Conservation (phyloP, 148 eudicot species). For the Cornus florida region DNA sequence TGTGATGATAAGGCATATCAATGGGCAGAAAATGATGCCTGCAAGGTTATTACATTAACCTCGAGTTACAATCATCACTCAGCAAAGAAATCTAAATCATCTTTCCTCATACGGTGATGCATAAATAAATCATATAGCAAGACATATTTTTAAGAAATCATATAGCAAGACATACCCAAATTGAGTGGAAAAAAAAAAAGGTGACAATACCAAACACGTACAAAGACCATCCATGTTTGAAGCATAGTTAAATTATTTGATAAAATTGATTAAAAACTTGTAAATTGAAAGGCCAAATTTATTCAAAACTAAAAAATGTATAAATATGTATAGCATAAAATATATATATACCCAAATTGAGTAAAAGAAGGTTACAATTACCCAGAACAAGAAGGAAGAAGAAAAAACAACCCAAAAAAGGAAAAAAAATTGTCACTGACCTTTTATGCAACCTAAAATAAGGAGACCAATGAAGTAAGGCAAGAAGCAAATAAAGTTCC, state of each 20-base stretch:
- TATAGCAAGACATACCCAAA: too few species aligned
- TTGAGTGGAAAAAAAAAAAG: too few species aligned
- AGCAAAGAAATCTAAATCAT: background rate
- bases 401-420: background rate
- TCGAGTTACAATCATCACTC: background rate
- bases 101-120: too few species aligned
- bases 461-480: slow-evolving; percentile 89
- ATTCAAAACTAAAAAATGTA: background rate
- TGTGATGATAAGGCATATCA: slow-evolving; percentile 58
- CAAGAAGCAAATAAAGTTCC: slow-evolving; percentile 74
- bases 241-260: background rate
- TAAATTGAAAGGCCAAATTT: slow-evolving; percentile 5
- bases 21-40: slow-evolving; percentile 77
- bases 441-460: slow-evolving; percentile 81
- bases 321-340: background rate
- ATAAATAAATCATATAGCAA: too few species aligned
- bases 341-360: background rate
- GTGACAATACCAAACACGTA: slow-evolving; percentile 1
- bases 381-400: background rate
- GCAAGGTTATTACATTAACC: slow-evolving; percentile 8
- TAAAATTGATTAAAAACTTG: background rate
- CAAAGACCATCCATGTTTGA: background rate
- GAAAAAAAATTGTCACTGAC: slow-evolving; percentile 27
- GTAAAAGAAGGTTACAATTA: background rate
- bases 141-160: too few species aligned